Percentiles rank a stretch among this genome's conserved stretches.
These are phyloP conservation scores for Yamadazyma sp. DNA, from an alignment of 1,139 yeast genomes.

Conservation along the genomic window DNA sequence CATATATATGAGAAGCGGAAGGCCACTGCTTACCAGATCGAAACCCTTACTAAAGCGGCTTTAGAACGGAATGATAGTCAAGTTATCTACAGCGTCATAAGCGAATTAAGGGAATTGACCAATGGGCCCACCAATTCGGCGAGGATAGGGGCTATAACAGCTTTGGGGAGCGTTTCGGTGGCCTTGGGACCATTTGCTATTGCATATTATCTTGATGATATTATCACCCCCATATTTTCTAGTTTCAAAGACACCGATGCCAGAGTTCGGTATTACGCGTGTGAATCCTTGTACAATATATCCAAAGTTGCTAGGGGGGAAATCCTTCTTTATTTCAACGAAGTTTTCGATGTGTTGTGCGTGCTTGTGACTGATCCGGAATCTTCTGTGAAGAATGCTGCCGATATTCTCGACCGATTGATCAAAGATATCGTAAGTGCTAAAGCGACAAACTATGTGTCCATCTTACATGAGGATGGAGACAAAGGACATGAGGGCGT, in stretches of 20 bases:
- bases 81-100: constrained; percentile 55
- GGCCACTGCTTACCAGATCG: constrained; percentile 90
- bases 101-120: constrained; percentile 44
- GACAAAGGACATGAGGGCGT: constrained; percentile 26
- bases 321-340: constrained; percentile 85
- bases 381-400: constrained; percentile 91
- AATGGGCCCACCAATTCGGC: constrained; percentile 44
- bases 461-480: constrained; percentile 55
- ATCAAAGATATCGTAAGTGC: constrained; percentile 95
- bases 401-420: constrained; percentile 86
- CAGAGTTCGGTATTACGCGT: constrained; percentile 92
- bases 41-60: constrained; percentile 72
- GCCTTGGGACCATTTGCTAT: constrained; percentile 51
- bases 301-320: constrained; percentile 98
- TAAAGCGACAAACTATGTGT: constrained; percentile 86
- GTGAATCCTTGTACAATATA: constrained; percentile 93
- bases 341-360: constrained; percentile 89
- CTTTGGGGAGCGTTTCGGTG: constrained; percentile 50
- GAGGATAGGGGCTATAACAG: constrained; percentile 53
- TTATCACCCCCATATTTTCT: constrained; percentile 90
- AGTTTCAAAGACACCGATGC: constrained; percentile 98
- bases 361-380: constrained; percentile 90
- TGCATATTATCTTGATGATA: constrained; percentile 72
- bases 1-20: constrained; percentile 92
- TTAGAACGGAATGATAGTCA: constrained; percentile 67